Evolutionary conservation across 1,284 basidiomycete genomes (phyloP).

Genomic region (Amylostereum areolatum): DNA sequence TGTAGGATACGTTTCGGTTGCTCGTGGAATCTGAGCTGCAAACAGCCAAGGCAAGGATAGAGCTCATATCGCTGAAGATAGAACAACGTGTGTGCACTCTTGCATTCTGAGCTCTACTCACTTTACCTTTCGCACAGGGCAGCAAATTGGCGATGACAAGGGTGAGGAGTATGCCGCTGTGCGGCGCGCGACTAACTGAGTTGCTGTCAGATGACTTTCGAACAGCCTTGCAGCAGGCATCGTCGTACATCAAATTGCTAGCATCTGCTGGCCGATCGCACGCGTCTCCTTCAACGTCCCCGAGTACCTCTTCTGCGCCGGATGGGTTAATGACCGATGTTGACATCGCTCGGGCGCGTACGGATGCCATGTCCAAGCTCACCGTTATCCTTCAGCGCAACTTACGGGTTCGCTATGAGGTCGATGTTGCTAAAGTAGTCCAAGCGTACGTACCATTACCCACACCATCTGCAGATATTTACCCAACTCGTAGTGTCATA

Average conservation of each 20-base stretch:
- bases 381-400: slow-evolving; percentile 69
- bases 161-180: slow-evolving; percentile 13
- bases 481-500: slow-evolving; percentile 46
- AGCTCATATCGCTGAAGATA: slow-evolving; percentile 55
- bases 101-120: not conserved
- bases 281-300: slow-evolving; percentile 39
- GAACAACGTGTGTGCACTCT: slow-evolving; percentile 44
- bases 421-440: slow-evolving; percentile 67
- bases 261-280: slow-evolving; percentile 35
- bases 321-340: slow-evolving; percentile 27
- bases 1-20: slow-evolving; percentile 55
- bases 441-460: slow-evolving; percentile 48
- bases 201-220: slow-evolving; percentile 56
- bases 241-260: slow-evolving; percentile 48
- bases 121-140: slow-evolving; percentile 3
- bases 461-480: slow-evolving; percentile 4
- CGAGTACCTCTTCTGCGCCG: slow-evolving; percentile 26
- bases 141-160: slow-evolving; percentile 18
- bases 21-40: slow-evolving; percentile 76
- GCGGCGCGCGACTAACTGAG: not conserved
- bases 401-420: slow-evolving; percentile 71
- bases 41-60: slow-evolving; percentile 67
- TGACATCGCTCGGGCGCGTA: slow-evolving; percentile 50
- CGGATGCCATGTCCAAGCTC: slow-evolving; percentile 63
- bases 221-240: slow-evolving; percentile 59